phyloP scores from a whole-genome alignment of 805 yeast species.

The Kodamaea leandrae region DNA sequence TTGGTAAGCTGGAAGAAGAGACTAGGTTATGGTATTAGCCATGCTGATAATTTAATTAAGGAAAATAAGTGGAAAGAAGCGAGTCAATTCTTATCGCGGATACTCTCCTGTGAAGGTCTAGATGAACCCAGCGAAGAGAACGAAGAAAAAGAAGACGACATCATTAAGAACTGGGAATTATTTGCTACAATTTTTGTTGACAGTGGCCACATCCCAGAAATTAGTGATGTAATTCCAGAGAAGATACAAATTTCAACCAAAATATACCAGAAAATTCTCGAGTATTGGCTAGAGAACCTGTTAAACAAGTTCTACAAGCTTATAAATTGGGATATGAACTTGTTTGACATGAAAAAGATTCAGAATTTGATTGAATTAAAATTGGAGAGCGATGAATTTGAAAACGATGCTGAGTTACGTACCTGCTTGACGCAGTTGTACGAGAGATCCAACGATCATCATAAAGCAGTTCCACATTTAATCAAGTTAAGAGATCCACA shows the following conservation, averaged over 20 bases:
- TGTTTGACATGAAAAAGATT: conserved; percentile 49
- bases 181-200: conserved; percentile 57
- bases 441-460: conserved; percentile 54
- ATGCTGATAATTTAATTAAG: conserved; percentile 44
- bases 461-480: conserved; percentile 63
- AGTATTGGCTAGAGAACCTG: conserved; percentile 37
- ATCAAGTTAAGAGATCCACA: conserved; percentile 52
- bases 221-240: conserved; percentile 59
- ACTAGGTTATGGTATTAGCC: conserved; percentile 57
- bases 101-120: conserved; percentile 25
- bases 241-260: conserved; percentile 31
- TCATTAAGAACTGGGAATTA: conserved; percentile 55
- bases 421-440: conserved; percentile 51
- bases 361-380: conserved; percentile 46
- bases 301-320: conserved; percentile 38
- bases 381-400: conserved; percentile 29
- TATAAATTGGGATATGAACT: conserved; percentile 55
- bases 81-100: conserved; percentile 42
- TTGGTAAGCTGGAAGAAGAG: conserved; percentile 51
- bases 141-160: conserved; percentile 21
- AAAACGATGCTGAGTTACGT: conserved; percentile 27
- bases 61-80: conserved; percentile 56
- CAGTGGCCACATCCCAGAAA: conserved; percentile 40
- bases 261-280: conserved; percentile 44
- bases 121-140: conserved; percentile 19